Percentiles rank a stretch among this genome's conserved stretches.
Conservation (phyloP, 1,284 basidiomycete species). For the Athelia psychrophila region DNA sequence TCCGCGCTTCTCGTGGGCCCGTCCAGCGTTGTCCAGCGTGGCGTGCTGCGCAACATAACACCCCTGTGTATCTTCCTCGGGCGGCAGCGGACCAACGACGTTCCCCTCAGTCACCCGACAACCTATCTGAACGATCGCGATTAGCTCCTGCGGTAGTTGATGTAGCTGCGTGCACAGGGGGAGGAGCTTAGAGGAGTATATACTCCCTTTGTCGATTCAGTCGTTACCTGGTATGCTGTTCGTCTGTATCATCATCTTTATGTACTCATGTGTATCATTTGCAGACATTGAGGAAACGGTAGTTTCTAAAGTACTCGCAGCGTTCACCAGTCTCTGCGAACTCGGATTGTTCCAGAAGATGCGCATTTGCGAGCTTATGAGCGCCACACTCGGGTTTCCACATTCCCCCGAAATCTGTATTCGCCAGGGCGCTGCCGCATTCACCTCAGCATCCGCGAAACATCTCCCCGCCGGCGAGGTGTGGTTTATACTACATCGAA, state of each 20-base stretch:
- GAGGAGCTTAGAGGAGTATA: slow-evolving; percentile 86
- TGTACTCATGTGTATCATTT: slow-evolving; percentile 4
- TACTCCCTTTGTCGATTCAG: slow-evolving; percentile 93
- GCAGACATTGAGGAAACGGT: slow-evolving; percentile 92
- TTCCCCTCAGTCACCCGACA: slow-evolving; percentile 95
- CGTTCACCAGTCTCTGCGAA: slow-evolving; percentile 87
- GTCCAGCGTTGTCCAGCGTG: slow-evolving; percentile 74
- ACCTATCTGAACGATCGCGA: slow-evolving; percentile 97
- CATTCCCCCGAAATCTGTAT: slow-evolving; percentile 99
- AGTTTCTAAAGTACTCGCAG: slow-evolving; percentile 81
- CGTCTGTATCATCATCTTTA: slow-evolving; percentile 4
- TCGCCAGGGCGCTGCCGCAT: slow-evolving; percentile 77
- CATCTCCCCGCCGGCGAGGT: slow-evolving; percentile 83
- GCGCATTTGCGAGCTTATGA: slow-evolving; percentile 94
- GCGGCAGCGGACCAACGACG: slow-evolving; percentile 90
- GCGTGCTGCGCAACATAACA: slow-evolving; percentile 72
- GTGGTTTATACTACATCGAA: slow-evolving; percentile 91
- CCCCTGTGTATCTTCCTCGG: slow-evolving; percentile 96
- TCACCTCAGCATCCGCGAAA: slow-evolving; percentile 82
- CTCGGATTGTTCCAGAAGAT: slow-evolving; percentile 87
- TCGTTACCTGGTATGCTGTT: slow-evolving; percentile 76
- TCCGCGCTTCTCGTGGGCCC: slow-evolving; percentile 74
- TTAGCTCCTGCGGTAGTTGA: slow-evolving; percentile 79
- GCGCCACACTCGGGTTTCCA: slow-evolving; percentile 81
- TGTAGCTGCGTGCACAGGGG: slow-evolving; percentile 90